Evolutionary conservation across 2,329 filamentous ascomycete species (phyloP).

Genomic region (Pseudogymnoascus pannorum): DNA sequence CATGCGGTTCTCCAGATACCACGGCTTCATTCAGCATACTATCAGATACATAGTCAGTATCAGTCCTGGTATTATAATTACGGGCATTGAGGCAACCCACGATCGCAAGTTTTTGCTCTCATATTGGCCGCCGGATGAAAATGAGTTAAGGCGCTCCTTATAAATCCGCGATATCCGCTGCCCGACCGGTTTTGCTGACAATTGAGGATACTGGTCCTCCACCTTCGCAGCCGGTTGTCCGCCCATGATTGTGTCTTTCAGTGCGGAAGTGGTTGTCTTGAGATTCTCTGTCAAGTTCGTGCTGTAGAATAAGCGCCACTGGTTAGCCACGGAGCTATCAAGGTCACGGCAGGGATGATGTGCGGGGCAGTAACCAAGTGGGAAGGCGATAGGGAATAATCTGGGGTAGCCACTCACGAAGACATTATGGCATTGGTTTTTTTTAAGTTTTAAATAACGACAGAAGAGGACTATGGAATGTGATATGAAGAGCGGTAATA

Average conservation of each 20-base stretch:
- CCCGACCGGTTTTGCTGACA: slow-evolving; percentile 46
- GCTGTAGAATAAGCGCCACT: neutral
- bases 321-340: slow-evolving; percentile 4
- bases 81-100: slow-evolving; percentile 38
- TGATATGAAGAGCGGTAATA: neutral
- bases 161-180: slow-evolving; percentile 83
- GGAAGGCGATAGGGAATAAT: slow-evolving; percentile 1
- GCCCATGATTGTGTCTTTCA: slow-evolving; percentile 25
- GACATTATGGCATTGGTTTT: neutral
- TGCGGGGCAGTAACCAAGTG: neutral
- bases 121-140: slow-evolving; percentile 75
- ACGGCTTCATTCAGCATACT: slow-evolving; percentile 67
- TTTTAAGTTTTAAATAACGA: neutral
- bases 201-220: slow-evolving; percentile 27
- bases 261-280: neutral
- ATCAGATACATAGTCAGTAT: slow-evolving; percentile 14
- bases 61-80: slow-evolving; percentile 10
- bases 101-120: slow-evolving; percentile 64
- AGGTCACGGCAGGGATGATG: neutral
- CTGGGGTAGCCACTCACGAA: slow-evolving; percentile 1
- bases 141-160: slow-evolving; percentile 72
- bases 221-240: slow-evolving; percentile 26
- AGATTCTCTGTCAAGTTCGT: slow-evolving; percentile 1
- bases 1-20: slow-evolving; percentile 61
- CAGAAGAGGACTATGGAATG: neutral